Base-by-base conservation (phyloP, 345 rosid genomes). In the Rubroshorea leprosula region DNA sequence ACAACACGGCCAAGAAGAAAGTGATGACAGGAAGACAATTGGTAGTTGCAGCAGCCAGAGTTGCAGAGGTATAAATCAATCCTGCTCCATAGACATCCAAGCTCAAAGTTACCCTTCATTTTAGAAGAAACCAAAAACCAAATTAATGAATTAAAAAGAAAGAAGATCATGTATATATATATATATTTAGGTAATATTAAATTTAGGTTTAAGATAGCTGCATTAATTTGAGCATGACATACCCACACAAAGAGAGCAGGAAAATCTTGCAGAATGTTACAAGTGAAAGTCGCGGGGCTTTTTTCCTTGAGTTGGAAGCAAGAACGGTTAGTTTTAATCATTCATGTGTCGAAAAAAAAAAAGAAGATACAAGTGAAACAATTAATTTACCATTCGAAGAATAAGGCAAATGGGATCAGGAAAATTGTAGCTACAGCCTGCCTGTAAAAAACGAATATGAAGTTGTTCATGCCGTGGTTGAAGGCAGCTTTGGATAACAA, bases 401-500 rank as follows among this genome's bases (percentile, higher is more conserved):
- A 73, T 60, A 83, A 57, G 49, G 95, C 83, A 1, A 92, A 45
- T 59, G 96, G 98, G 59, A 75, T 76, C 61, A 89, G 57, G 83
- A 89, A 76, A 64, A 89, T 45, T 47, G 93, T 77, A 18, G 96
- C 98, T 0, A 68, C 61, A 12, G 98, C 90, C 55, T 91, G 98
- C 39, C 98, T 76, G 52, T 88, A 91, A 64, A 88, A 91, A 45
- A 86, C 79, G 55, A 92, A 89, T 58, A 92, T 78, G 49, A 78
- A 89, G 58, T 74, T 89, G 80, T 89, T 89, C 95, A 92, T 81
- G 15, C 98, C 98, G 0, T 76, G 83, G 63, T 84, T 73, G 68
- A 92, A 89, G 25, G 82, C 96, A 4, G 90, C 95, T 65, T 92
- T 92, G 46, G 98, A 92, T 70, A 92, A 65, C 78, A 92, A 68